Conservation (phyloP, 2,329 filamentous ascomycete genomes). For the Aspergillus awamori region DNA sequence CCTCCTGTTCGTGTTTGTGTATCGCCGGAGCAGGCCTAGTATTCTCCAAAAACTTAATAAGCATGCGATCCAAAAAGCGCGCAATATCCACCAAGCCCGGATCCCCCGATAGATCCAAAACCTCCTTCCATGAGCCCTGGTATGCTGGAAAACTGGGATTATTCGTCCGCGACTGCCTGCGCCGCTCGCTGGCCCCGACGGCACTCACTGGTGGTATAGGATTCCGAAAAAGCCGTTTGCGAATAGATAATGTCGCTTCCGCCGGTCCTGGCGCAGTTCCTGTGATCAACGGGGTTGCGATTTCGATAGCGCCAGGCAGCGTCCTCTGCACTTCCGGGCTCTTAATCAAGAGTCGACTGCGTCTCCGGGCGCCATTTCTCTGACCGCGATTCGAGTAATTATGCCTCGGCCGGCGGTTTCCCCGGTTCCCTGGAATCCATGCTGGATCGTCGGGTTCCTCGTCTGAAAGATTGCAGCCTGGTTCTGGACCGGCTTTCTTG, state of each 20-base stretch:
- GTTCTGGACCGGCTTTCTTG: slow-evolving; percentile 12
- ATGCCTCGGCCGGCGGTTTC: slow-evolving; percentile 39
- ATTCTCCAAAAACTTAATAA: slow-evolving; percentile 41
- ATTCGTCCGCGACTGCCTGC: slow-evolving; percentile 28
- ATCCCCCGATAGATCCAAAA: slow-evolving; percentile 37
- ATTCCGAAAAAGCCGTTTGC: slow-evolving; percentile 25
- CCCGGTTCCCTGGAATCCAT: slow-evolving; percentile 42
- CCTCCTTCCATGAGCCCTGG: slow-evolving; percentile 39
- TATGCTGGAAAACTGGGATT: slow-evolving; percentile 32
- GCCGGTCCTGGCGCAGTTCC: slow-evolving; percentile 33
- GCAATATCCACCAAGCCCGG: slow-evolving; percentile 39
- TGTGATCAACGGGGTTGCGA: slow-evolving; percentile 46
- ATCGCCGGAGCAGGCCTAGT: slow-evolving; percentile 27
- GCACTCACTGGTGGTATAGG: slow-evolving; percentile 12
- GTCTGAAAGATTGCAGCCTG: slow-evolving; percentile 36
- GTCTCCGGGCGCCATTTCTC: slow-evolving; percentile 25
- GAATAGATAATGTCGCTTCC: slow-evolving; percentile 22
- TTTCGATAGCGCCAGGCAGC: slow-evolving; percentile 45
- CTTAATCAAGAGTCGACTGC: slow-evolving; percentile 35
- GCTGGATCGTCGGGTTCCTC: slow-evolving; percentile 42
- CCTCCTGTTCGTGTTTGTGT: slow-evolving; percentile 2
- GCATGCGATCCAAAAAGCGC: slow-evolving; percentile 37
- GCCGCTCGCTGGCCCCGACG: slow-evolving; percentile 3
- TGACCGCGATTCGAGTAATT: slow-evolving; percentile 41
- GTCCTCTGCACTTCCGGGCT: slow-evolving; percentile 41